These are phyloP conservation scores for Nakaseomyces delphensis DNA, from an alignment of 1,139 yeast genomes.

Conservation along the genomic window DNA sequence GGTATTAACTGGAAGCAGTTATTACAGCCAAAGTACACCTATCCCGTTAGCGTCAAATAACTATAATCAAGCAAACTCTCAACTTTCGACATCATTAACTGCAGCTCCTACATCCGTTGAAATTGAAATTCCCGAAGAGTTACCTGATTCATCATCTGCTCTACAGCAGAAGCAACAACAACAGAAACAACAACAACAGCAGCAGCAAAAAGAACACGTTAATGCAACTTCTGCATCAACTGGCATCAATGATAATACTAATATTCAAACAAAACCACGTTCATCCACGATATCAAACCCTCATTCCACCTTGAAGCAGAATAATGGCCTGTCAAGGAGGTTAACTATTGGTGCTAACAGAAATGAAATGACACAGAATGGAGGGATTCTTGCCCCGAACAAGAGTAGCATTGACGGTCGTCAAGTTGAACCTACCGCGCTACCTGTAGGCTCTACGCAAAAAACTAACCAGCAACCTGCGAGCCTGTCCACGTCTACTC, in stretches of 20 bases:
- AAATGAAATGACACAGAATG: neutral
- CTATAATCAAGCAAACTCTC: constrained; percentile 18
- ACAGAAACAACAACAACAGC: constrained; percentile 25
- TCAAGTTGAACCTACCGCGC: neutral
- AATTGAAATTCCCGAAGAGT: constrained; percentile 49
- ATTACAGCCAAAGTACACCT: constrained; percentile 27
- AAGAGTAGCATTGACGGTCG: neutral
- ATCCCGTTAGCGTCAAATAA: constrained; percentile 27
- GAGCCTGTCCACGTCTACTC: too few relatives aligned
- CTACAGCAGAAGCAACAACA: constrained; percentile 16
- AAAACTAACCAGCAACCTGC: neutral
- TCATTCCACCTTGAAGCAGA: constrained; percentile 14
- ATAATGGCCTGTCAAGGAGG: constrained; percentile 19
- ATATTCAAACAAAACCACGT: constrained; percentile 5
- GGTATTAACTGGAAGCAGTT: constrained; percentile 12
- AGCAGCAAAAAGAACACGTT: constrained; percentile 19
- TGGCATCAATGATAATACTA: neutral
- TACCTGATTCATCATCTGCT: constrained; percentile 29
- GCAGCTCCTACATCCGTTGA: constrained; percentile 40
- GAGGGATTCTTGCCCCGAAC: neutral
- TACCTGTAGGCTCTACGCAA: neutral
- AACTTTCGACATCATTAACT: constrained; percentile 22
- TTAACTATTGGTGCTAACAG: constrained; percentile 15
- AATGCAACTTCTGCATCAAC: neutral
- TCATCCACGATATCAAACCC: constrained; percentile 17